Base-by-base conservation (phyloP, 305 asterid genomes). In the Solanum chacoense region DNA sequence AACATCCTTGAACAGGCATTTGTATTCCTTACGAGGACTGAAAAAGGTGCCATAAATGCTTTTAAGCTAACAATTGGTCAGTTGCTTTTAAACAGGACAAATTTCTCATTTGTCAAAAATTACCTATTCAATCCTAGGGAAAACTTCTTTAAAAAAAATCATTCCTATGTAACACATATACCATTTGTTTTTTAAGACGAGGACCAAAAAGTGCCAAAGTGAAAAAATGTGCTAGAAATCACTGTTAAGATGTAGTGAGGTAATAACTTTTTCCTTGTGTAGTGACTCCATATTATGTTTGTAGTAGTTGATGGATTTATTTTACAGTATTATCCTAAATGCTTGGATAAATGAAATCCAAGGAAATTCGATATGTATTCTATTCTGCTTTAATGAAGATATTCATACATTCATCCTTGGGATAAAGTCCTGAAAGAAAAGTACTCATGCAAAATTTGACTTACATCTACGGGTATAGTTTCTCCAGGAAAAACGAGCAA, bases 381-480 rank as follows among this genome's bases (percentile, higher is more conserved):
- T 55, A 26, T 26, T 85, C 11, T 26, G 50, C 63, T 75, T 65
- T 32, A 84, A 40, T 29, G 40, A 69, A 69, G 28, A 28, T 42
- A 10, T 42, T 28, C 85, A 28, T 16, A 28, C 10, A 40, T 38
- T 79, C n/a, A 34, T 80, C 85, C 85, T 80, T 14, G 69, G 36
- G 37, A 22, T 80, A 1, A 80, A 28, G 14, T 67, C 36, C 31
- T 63, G 34, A 74, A 65, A 63, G 16, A 55, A 20, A 36, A 83
- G 37, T 32, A 32, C 78, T 35, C 20, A 42, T 11, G 14, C 26
- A 35, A 74, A 28, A 79, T 67, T 36, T 81, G 84, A 93, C 99
- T 95, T 91, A 97, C 99, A 93, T 97, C 99, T 73, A 96, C 98
- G 79, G 99, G 97, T 87, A 97, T 93, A 89, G 98, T 97, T 94